Conservation (phyloP, 2,329 filamentous ascomycete species). For the Aphanoascus verrucosus region DNA sequence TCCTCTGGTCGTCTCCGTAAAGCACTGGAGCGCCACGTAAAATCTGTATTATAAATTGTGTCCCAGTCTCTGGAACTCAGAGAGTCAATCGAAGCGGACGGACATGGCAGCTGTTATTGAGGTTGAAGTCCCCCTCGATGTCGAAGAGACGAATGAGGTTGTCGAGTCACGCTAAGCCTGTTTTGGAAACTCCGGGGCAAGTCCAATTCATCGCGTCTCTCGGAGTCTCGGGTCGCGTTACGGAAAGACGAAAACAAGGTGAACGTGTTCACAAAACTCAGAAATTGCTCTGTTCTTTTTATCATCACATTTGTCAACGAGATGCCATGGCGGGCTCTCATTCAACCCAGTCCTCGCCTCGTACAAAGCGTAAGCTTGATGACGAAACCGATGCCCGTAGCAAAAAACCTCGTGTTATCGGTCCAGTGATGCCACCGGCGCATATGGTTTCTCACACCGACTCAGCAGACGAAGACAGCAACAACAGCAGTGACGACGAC, state of each 20-base stretch:
- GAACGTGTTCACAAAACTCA: background rate
- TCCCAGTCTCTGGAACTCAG: too few relatives aligned
- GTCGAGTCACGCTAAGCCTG: too few relatives aligned
- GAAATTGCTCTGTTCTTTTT: background rate
- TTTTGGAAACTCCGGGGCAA: too few relatives aligned
- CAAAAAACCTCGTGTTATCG: slow-evolving; percentile 43
- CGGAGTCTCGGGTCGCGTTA: too few relatives aligned
- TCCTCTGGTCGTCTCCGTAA: too few relatives aligned
- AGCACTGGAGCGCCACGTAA: too few relatives aligned
- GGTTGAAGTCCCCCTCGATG: too few relatives aligned
- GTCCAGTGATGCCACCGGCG: slow-evolving; percentile 44
- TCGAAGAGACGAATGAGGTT: too few relatives aligned
- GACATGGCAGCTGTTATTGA: too few relatives aligned
- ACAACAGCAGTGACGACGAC: slow-evolving; percentile 27
- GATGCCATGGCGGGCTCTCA: background rate
- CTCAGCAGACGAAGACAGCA: slow-evolving; percentile 18
- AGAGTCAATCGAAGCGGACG: too few relatives aligned
- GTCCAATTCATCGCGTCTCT: too few relatives aligned
- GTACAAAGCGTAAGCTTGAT: slow-evolving; percentile 10
- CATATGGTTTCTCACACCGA: slow-evolving; percentile 32
- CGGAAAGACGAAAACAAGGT: background rate
- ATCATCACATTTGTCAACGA: background rate
- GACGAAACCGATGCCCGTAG: slow-evolving; percentile 2
- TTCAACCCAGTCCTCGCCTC: background rate
- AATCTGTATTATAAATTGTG: too few relatives aligned